Evolutionary conservation across 2,329 filamentous ascomycete species (phyloP), one percentile per base, ranked within the genome.

Genomic region (Beauveria pseudobassiana): DNA sequence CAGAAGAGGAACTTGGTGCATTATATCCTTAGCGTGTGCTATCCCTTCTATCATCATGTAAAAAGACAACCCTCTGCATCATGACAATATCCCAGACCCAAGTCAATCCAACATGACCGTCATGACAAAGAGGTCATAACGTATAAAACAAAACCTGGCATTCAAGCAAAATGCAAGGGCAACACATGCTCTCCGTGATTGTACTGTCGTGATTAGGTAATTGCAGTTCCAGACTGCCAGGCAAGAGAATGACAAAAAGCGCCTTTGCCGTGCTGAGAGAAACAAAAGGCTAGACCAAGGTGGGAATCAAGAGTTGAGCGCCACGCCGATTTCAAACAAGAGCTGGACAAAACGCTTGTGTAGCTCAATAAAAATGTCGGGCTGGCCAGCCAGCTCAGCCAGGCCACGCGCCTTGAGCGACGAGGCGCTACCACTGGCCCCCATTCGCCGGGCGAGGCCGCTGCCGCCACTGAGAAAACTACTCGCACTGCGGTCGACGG

Each of bases 311-410:
- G 80, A 78, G 64, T 77, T 82, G 49, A 85, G 70, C 26, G 80
- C 78, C 14, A 84, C 79, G 18, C 81, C 80, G 30, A 86, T 76
- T 70, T 87, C 83, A 18, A 86, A 76, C 58, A 88, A 74, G 46
- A 89, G 75, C 68, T 81, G 79, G 28, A 88, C 86, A 68, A 89
- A 89, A 64, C 80, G 79, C 45, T 79, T 76, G 70, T 89, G 86
- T 63, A 89, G 73, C 74, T 87, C 82, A 61, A 88, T 82, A 66
- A 89, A 89, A 68, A 89, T 86, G 69, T 88, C 86, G 5, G 86
- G 85, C 66, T 84, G 76, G 22, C 86, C 86, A 30, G 87, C 83
- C 46, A 89, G 76, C 72, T 89, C 86, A 0, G 86, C 84, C 54
- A 89, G 74, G 3, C 86, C 85, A 46, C 84, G 80, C 45, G 84